Evolutionary conservation across 768 basidiomycete genomes (phyloP), one percentile per base, ranked within the genome.

Genomic region (Auriculariales sp.): DNA sequence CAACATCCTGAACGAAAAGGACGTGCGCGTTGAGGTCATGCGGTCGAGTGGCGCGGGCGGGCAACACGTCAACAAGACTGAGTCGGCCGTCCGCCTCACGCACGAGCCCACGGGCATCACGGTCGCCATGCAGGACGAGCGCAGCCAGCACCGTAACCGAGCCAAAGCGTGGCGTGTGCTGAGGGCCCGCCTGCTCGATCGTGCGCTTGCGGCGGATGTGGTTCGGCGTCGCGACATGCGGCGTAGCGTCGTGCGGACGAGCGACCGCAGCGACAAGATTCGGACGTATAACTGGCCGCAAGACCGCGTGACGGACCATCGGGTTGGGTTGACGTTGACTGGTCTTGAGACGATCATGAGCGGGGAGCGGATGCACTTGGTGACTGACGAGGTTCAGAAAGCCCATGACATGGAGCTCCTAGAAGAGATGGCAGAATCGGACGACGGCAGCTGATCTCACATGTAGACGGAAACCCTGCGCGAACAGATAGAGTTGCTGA

Each of bases 41-140:
- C 81, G 95, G 24, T 77, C 95, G 0, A 71, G 90, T n/a, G 95
- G 95, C 24, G 94, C 95, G 5, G 95, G 95, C 39, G 94, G 95
- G 14, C 93, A 95, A 72, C 94, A 98, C 65, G 95, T 98, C 58
- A 99, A 99, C 68, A 89, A 84, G 72, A 98, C 95, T 0, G 95
- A 99, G 65, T 97, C 94, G 2, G 94, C 95, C 2, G 92, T 99
- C 19, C 81, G 95, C 1, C 64, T 98, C 39, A 94, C 91, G 0
- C 95, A 99, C 58, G 66, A 85, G 12, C 94, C 95, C 1, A 86
- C 90, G 3, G 92, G 94, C 0, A 82, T 98, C 49, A 85, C 83
- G 1, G 94, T 98, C 7, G 92, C 91, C 6, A 98, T 97, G 88
- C 95, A 99, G 67, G 93, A 99, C 59, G 91, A 93, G 56, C 77